These are phyloP conservation scores for Bothriochloa decipiens DNA, from an alignment of 176 grass and related monocot genomes.

Conservation along the genomic window DNA sequence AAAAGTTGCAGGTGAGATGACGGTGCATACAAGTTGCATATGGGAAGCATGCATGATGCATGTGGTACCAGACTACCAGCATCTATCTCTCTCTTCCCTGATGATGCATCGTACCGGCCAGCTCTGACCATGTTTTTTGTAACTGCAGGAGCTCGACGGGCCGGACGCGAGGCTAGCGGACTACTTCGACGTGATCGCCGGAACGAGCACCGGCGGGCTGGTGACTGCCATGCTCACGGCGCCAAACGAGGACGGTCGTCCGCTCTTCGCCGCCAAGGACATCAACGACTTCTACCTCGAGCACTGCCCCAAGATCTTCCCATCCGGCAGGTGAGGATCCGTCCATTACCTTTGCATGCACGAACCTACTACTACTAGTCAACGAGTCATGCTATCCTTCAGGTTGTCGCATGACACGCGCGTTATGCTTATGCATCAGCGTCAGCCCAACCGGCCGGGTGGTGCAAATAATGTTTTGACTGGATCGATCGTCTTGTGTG, in stretches of 20 bases:
- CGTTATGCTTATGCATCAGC: too few relatives aligned
- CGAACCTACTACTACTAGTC: too few relatives aligned
- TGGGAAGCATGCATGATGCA: too few relatives aligned
- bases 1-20: conserved; percentile 45
- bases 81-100: too few relatives aligned
- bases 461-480: background rate
- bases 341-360: too few relatives aligned
- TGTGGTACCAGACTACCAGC: too few relatives aligned
- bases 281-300: conserved; percentile 54
- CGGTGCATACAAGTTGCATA: too few relatives aligned
- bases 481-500: background rate
- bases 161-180: conserved; percentile 38
- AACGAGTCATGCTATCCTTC: too few relatives aligned
- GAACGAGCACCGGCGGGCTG: conserved; percentile 64
- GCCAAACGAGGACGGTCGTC: background rate
- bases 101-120: too few relatives aligned
- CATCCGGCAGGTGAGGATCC: background rate
- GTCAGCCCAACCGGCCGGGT: too few relatives aligned
- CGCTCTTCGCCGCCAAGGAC: conserved; percentile 50
- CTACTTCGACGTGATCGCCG: conserved; percentile 82
- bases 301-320: conserved; percentile 53
- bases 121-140: background rate
- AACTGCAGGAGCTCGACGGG: conserved; percentile 7
- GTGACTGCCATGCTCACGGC: conserved; percentile 52
- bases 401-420: too few relatives aligned